Conservation (phyloP, 176 grass and related monocot species). For the Chrysopogon serrulatus region DNA sequence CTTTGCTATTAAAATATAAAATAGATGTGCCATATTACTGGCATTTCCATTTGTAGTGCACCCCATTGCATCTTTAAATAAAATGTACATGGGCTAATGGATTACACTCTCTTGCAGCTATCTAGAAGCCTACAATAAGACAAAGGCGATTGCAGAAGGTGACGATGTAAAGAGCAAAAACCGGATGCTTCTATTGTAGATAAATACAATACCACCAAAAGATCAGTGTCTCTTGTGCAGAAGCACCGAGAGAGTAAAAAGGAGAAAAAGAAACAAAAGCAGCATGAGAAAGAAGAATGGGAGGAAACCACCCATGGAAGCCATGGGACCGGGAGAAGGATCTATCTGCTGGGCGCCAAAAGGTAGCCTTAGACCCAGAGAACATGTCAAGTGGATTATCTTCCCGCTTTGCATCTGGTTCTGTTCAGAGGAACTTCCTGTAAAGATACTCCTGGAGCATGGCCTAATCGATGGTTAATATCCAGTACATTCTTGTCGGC, state of each 20-base stretch:
- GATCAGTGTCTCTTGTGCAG: constrained; percentile 64
- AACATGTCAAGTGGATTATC: constrained; percentile 63
- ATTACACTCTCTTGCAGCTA: constrained; percentile 49
- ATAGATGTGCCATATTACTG: background rate
- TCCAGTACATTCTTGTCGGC: background rate
- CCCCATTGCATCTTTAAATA: background rate
- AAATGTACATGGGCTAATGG: constrained; percentile 3
- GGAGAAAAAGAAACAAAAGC: constrained; percentile 66
- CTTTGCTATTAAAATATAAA: background rate
- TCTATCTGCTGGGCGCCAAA: constrained; percentile 70
- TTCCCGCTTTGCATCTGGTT: constrained; percentile 77
- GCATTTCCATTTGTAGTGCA: background rate
- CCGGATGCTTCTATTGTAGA: constrained; percentile 69
- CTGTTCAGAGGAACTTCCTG: constrained; percentile 79
- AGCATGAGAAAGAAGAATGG: constrained; percentile 69
- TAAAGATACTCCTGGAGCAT: constrained; percentile 5
- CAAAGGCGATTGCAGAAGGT: constrained; percentile 72
- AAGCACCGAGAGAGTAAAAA: constrained; percentile 74
- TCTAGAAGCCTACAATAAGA: constrained; percentile 89
- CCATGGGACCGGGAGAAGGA: constrained; percentile 98
- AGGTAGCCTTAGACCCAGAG: constrained; percentile 59
- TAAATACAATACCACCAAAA: constrained; percentile 73
- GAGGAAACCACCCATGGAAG: constrained; percentile 88
- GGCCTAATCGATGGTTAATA: background rate
- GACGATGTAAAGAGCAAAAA: constrained; percentile 42